Evolutionary conservation across 768 basidiomycete species (phyloP), one percentile per base, ranked within the genome.

Genomic region (Xerocomellus chrysenteron): DNA sequence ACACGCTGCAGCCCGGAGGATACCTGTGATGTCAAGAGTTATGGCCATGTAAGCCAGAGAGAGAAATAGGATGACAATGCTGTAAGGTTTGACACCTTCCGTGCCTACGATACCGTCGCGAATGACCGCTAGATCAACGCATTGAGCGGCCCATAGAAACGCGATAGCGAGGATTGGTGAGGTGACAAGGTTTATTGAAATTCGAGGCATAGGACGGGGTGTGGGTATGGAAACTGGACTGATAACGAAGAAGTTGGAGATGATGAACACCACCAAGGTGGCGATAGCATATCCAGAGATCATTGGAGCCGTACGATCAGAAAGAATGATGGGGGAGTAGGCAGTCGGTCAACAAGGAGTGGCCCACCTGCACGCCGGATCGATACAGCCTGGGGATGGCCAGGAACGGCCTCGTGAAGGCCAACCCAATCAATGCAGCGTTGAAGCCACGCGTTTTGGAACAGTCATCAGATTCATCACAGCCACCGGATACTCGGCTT

Each of bases 41-140:
- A 97, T 88, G 7, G 94, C 86, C 78, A 97, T 87, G 74, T 97
- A 97, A 0, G 94, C 93, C 49, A 97, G 78, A 4, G 89, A 92
- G 64, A 93, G 85, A 74, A 98, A 98, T 1, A 98, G 75, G 26
- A 92, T 90, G 70, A 98, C 82, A 60, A 98, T 94, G 69, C 96
- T 91, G 65, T 94, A 90, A 0, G 95, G 95, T 62, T 88, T 83
- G 26, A 97, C 81, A 3, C 88, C 88, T 56, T 87, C 86, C 0
- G 79, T 77, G 7, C 89, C 89, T 12, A 95, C 84, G 50, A 96
- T 92, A 1, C 95, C 95, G 55, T 82, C 73, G 14, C 86, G 80
- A 37, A 96, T 80, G 11, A 80, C 82, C 1, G 58, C 30, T 0
- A 67, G 54, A 53, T 76, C 63, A 42, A 84, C 62, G 58, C 82